Evolutionary conservation across 2,329 filamentous ascomycete genomes (phyloP).

Genomic region (Basipetospora chlamydospora): DNA sequence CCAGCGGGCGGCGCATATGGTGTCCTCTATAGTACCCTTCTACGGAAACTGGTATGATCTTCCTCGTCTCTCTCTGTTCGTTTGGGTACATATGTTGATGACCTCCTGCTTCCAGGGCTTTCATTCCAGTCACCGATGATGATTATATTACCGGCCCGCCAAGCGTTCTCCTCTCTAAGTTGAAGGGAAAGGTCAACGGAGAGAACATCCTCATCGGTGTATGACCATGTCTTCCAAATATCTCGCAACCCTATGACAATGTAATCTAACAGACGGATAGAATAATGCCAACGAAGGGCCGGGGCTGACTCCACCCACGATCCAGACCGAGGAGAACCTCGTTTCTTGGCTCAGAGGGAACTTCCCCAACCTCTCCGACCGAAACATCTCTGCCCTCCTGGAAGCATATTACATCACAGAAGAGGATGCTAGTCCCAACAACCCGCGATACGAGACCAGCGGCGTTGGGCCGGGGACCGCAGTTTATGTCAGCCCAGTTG

Average conservation of each 20-base stretch:
- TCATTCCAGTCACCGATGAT: conserved; percentile 23
- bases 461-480: conserved; percentile 26
- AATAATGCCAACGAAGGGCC: conserved; percentile 24
- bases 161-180: conserved; percentile 12
- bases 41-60: conserved; percentile 4
- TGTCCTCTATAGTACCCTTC: conserved; percentile 11
- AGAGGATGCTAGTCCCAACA: conserved; percentile 11
- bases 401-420: conserved; percentile 14
- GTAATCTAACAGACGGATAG: conserved; percentile 5
- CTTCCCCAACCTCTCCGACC: conserved; percentile 18
- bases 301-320: conserved; percentile 19
- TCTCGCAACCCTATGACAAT: background rate
- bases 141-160: conserved; percentile 17
- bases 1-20: conserved; percentile 19
- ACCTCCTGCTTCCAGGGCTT: conserved; percentile 20
- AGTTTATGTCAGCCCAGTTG: conserved; percentile 31
- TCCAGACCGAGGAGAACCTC: conserved; percentile 17
- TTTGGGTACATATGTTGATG: conserved; percentile 7
- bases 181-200: conserved; percentile 17
- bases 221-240: conserved; percentile 3
- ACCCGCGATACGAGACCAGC: conserved; percentile 20
- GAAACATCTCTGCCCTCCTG: conserved; percentile 18
- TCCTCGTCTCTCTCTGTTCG: too few species aligned
- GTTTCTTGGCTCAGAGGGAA: conserved; percentile 16
- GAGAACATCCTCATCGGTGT: conserved; percentile 16